A percentile compares a stretch with the other conserved stretches of the same genome.
Evolutionary conservation across 2,329 filamentous ascomycete genomes (phyloP).

Genomic region (Aulographum hederae): DNA sequence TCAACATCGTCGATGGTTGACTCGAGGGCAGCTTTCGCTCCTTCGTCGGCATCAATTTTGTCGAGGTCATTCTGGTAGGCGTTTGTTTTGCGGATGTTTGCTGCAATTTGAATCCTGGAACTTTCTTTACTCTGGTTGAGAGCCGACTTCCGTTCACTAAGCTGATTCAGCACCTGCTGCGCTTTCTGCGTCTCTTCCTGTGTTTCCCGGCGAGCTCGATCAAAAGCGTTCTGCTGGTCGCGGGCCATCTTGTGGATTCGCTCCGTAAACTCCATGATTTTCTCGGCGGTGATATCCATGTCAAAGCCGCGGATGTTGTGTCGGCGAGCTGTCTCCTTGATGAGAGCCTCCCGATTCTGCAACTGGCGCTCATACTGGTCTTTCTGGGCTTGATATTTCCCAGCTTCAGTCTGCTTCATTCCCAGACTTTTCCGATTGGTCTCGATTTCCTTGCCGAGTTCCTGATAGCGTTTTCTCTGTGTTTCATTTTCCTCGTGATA

Average conservation of each 20-base stretch:
- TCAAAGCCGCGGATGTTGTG: conserved; percentile 78
- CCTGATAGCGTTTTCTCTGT: conserved; percentile 44
- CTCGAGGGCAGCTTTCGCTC: conserved; percentile 59
- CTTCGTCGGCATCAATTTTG: conserved; percentile 70
- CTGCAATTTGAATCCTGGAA: conserved; percentile 51
- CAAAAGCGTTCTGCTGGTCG: conserved; percentile 65
- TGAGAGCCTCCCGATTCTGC: conserved; percentile 48
- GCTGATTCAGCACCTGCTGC: conserved; percentile 51
- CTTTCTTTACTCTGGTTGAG: conserved; percentile 57
- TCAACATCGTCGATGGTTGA: conserved; percentile 54
- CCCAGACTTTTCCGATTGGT: conserved; percentile 22
- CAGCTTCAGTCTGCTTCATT: conserved; percentile 41
- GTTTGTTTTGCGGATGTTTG: conserved; percentile 53
- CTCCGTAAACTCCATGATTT: conserved; percentile 60
- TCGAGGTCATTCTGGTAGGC: conserved; percentile 50
- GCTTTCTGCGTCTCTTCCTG: conserved; percentile 56
- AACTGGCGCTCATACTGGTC: conserved; percentile 72
- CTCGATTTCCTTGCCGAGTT: conserved; percentile 37
- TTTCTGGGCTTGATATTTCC: conserved; percentile 71
- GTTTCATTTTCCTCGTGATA: conserved; percentile 45
- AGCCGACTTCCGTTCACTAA: conserved; percentile 56
- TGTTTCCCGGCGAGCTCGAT: conserved; percentile 54
- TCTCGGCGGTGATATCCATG: conserved; percentile 52
- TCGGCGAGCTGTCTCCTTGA: conserved; percentile 57
- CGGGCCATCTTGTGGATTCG: conserved; percentile 55